A percentile compares a stretch with the other conserved stretches of the same genome.
Conservation (phyloP, 768 basidiomycete species). For the Kondoa subrosea region DNA sequence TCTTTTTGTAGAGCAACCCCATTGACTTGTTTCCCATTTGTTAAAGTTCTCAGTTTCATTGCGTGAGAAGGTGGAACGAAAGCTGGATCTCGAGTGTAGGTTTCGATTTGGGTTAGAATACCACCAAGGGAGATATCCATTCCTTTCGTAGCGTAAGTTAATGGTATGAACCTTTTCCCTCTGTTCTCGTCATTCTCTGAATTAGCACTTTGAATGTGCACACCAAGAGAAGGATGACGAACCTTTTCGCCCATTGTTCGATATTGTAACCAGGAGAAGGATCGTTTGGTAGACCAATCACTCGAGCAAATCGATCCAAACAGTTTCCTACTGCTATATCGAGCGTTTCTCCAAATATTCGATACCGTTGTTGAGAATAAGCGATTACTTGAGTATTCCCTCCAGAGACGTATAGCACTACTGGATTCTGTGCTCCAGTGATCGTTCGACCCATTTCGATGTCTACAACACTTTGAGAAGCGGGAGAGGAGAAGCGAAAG, state of each 20-base stretch:
- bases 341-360: conserved; percentile 95
- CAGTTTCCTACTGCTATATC: conserved; percentile 99
- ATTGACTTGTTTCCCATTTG: neutral
- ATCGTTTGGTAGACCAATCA: conserved; percentile 85
- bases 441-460: conserved; percentile 97
- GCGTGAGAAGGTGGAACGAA: conserved; percentile 32
- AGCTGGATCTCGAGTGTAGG: conserved; percentile 71
- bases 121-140: conserved; percentile 98
- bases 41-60: neutral
- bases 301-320: conserved; percentile 86
- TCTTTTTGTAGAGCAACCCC: conserved; percentile 42
- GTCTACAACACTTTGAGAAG: conserved; percentile 40
- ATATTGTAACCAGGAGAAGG: conserved; percentile 95
- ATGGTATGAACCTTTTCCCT: conserved; percentile 59
- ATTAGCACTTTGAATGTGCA: neutral
- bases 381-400: conserved; percentile 99
- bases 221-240: conserved; percentile 21
- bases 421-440: conserved; percentile 82
- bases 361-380: conserved; percentile 89
- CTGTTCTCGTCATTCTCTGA: conserved; percentile 35
- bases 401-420: conserved; percentile 94
- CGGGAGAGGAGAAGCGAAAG: conserved; percentile 14
- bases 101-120: conserved; percentile 69
- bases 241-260: conserved; percentile 88
- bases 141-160: conserved; percentile 93